These are phyloP conservation scores for Colletotrichum karsti DNA, from an alignment of 2,329 filamentous ascomycete species.

Conservation along the genomic window DNA sequence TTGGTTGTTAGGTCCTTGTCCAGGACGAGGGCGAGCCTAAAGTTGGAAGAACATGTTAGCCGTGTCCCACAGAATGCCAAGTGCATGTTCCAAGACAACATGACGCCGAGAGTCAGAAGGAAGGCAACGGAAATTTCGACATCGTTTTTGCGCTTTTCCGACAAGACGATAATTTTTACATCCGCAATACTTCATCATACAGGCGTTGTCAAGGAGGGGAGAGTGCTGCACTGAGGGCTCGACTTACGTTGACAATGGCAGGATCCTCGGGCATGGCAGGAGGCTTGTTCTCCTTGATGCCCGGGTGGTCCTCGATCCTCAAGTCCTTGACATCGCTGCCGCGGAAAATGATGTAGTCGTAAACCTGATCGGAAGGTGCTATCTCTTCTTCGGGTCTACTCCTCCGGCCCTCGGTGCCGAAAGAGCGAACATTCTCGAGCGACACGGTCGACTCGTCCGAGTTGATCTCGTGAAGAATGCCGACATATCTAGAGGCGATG, in stretches of 20 bases:
- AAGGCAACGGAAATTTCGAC: conserved; percentile 99
- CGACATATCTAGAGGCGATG: conserved; percentile 77
- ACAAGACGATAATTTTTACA: conserved; percentile 82
- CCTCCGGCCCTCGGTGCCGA: conserved; percentile 91
- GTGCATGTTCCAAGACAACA: conserved; percentile 1
- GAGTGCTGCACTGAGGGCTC: conserved; percentile 11
- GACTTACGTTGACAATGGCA: conserved; percentile 95
- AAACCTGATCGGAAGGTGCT: conserved; percentile 83
- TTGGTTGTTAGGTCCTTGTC: conserved; percentile 41
- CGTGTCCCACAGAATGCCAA: conserved; percentile 5
- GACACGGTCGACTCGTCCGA: conserved; percentile 97
- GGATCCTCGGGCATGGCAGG: conserved; percentile 91
- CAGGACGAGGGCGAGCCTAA: conserved; percentile 50
- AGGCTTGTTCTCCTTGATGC: conserved; percentile 77
- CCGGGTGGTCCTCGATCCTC: conserved; percentile 85
- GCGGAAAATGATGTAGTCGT: conserved; percentile 98
- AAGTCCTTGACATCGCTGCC: conserved; percentile 99
- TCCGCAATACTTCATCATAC: conserved; percentile 96
- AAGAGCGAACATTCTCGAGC: conserved; percentile 94
- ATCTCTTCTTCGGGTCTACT: conserved; percentile 84
- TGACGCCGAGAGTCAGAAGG: conserved; percentile 80
- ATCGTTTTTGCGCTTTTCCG: conserved; percentile 94
- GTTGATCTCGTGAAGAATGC: conserved; percentile 96
- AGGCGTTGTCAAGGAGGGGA: conserved; percentile 26
- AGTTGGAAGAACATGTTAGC: conserved; percentile 37